Conservation (phyloP, 306 rosid genomes). For the Carpinus fangiana region DNA sequence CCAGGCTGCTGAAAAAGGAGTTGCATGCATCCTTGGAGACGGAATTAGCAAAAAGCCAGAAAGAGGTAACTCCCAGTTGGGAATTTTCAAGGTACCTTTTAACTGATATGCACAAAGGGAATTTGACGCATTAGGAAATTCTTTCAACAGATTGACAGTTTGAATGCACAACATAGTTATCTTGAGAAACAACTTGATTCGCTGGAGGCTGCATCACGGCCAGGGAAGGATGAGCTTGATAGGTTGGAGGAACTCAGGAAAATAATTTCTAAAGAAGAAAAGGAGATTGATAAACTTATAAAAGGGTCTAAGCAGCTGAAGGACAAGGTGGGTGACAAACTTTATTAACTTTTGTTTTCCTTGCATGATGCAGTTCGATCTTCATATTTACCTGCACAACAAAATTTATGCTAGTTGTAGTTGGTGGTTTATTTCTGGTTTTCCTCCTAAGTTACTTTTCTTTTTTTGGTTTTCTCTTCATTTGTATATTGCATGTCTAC, state of each 20-base stretch:
- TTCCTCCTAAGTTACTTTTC: not conserved
- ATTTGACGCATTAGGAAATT: slow-evolving; percentile 5
- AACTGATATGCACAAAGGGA: slow-evolving; percentile 10
- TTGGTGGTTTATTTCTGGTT: not conserved
- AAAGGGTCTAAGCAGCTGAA: slow-evolving; percentile 80
- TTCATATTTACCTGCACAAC: not conserved
- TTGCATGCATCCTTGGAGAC: slow-evolving; percentile 64
- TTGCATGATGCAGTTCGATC: slow-evolving; percentile 18
- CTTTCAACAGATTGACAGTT: slow-evolving; percentile 69
- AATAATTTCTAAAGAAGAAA: slow-evolving; percentile 66
- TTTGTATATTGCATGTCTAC: not conserved
- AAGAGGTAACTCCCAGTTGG: slow-evolving; percentile 60
- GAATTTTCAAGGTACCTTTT: slow-evolving; percentile 10
- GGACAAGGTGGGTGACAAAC: slow-evolving; percentile 61
- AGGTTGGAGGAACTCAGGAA: slow-evolving; percentile 65
- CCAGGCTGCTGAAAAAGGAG: slow-evolving; percentile 68
- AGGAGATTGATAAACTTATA: slow-evolving; percentile 57
- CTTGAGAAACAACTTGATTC: slow-evolving; percentile 81
- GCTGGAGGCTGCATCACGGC: slow-evolving; percentile 77
- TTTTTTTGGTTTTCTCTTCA: not conserved
- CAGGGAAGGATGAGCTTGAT: slow-evolving; percentile 67
- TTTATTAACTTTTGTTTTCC: slow-evolving; percentile 13
- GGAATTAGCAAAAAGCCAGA: slow-evolving; percentile 83
- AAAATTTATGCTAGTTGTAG: not conserved
- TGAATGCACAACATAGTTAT: slow-evolving; percentile 68